A percentile compares a stretch with the other conserved stretches of the same genome.
Conservation (phyloP, 495 filamentous ascomycete species). For the Corynascus novoguineensis region DNA sequence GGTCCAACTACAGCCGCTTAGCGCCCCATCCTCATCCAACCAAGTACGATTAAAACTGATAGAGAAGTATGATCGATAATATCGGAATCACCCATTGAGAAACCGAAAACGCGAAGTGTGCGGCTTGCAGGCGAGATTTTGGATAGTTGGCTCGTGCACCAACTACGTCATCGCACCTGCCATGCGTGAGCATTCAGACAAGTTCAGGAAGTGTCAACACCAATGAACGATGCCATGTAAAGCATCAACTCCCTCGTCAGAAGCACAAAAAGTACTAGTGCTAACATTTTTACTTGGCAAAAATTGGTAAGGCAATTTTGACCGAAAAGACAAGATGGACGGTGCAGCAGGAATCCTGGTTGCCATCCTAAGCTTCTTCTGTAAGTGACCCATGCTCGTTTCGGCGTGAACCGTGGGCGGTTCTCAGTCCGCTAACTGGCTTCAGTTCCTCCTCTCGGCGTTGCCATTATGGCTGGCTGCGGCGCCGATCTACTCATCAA, state of each 20-base stretch:
- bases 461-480: conserved; percentile 44
- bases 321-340: conserved; percentile 39
- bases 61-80: too few species aligned
- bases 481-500: conserved; percentile 84
- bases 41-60: too few species aligned
- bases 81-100: too few species aligned
- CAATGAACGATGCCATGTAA: too few species aligned
- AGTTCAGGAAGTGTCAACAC: too few species aligned
- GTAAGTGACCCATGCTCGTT: conserved; percentile 26
- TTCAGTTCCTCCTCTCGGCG: conserved; percentile 41
- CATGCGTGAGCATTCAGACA: background rate
- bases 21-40: too few species aligned
- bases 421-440: background rate
- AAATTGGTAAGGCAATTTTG: background rate
- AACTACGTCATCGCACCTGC: conserved; percentile 3
- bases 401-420: background rate
- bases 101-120: background rate
- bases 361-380: conserved; percentile 52
- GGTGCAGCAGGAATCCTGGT: conserved; percentile 52
- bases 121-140: background rate
- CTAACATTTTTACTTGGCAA: background rate
- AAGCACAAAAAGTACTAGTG: background rate
- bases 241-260: too few species aligned
- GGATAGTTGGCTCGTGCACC: background rate
- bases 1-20: too few species aligned